Conservation (phyloP, 2,329 filamentous ascomycete genomes). For the Fonsecaea erecta region DNA sequence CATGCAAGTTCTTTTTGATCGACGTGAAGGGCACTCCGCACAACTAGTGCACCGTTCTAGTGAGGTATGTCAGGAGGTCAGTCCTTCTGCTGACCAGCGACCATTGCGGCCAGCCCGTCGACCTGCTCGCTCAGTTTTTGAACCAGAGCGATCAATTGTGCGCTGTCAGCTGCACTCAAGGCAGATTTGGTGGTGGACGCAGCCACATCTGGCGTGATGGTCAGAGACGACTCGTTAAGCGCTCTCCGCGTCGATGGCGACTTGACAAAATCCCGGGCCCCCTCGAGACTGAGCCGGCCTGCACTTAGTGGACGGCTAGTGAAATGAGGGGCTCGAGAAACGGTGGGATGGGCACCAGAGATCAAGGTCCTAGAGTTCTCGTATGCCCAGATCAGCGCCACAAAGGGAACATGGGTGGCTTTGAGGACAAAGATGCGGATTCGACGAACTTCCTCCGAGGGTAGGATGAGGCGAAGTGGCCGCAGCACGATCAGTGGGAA, state of each 20-base stretch:
- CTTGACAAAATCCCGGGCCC: slow-evolving; percentile 26
- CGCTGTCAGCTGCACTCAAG: slow-evolving; percentile 29
- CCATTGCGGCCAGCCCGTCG: slow-evolving; percentile 37
- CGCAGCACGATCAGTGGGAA: slow-evolving; percentile 62
- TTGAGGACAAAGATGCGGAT: slow-evolving; percentile 64
- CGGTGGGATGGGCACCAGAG: slow-evolving; percentile 35
- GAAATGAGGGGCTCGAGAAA: slow-evolving; percentile 30
- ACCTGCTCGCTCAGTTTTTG: slow-evolving; percentile 37
- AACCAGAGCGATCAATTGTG: slow-evolving; percentile 35
- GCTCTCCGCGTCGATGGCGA: slow-evolving; percentile 21
- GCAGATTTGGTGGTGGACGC: slow-evolving; percentile 30
- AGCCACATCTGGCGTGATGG: slow-evolving; percentile 19
- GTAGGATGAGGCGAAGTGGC: slow-evolving; percentile 61
- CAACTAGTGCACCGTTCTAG: background rate
- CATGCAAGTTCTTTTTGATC: background rate
- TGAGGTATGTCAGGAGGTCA: slow-evolving; percentile 13
- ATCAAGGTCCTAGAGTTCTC: slow-evolving; percentile 47
- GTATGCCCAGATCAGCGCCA: slow-evolving; percentile 62
- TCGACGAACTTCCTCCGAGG: slow-evolving; percentile 59
- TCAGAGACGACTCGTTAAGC: slow-evolving; percentile 28
- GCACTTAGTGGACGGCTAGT: slow-evolving; percentile 29
- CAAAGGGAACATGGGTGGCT: slow-evolving; percentile 62
- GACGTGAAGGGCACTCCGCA: background rate
- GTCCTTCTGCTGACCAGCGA: slow-evolving; percentile 37
- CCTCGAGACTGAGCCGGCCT: slow-evolving; percentile 27